These are phyloP conservation scores for Coix lacrymajobi DNA, from an alignment of 176 grass and related monocot species.

Conservation along the genomic window DNA sequence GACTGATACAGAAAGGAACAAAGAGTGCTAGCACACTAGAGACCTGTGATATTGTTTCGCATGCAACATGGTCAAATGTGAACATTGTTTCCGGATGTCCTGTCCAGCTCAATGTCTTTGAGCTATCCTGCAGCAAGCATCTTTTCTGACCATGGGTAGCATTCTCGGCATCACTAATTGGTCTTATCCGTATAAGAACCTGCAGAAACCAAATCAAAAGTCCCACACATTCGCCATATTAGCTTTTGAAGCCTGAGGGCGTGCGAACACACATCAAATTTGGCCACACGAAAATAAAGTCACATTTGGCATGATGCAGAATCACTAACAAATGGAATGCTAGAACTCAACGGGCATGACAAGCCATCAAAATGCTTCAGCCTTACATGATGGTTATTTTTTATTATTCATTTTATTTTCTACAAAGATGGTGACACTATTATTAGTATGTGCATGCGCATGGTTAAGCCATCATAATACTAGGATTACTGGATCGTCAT, in stretches of 20 bases:
- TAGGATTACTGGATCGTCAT: background rate
- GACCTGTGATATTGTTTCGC: slow-evolving; percentile 85
- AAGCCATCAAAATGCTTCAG: background rate
- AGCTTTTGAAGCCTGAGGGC: background rate
- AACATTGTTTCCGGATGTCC: slow-evolving; percentile 79
- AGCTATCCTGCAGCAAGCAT: slow-evolving; percentile 83
- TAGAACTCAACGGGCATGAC: background rate
- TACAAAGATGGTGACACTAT: background rate
- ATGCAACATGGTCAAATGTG: slow-evolving; percentile 88
- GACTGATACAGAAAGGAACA: background rate
- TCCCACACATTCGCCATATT: background rate
- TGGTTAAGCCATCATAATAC: background rate
- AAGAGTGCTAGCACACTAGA: slow-evolving; percentile 3
- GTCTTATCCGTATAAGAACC: slow-evolving; percentile 75
- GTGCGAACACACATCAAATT: background rate
- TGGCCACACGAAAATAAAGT: background rate
- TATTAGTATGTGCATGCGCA: background rate
- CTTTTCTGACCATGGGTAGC: slow-evolving; percentile 39
- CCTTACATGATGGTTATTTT: background rate
- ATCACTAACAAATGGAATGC: background rate
- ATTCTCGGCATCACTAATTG: slow-evolving; percentile 58
- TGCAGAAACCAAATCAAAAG: slow-evolving; percentile 15
- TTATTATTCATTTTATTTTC: background rate
- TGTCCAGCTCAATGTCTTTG: slow-evolving; percentile 69
- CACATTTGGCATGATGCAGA: background rate